Percentiles rank a stretch among this genome's conserved stretches.
Evolutionary conservation across 305 asterid species (phyloP).

Genomic region (Fraxinus platypoda): DNA sequence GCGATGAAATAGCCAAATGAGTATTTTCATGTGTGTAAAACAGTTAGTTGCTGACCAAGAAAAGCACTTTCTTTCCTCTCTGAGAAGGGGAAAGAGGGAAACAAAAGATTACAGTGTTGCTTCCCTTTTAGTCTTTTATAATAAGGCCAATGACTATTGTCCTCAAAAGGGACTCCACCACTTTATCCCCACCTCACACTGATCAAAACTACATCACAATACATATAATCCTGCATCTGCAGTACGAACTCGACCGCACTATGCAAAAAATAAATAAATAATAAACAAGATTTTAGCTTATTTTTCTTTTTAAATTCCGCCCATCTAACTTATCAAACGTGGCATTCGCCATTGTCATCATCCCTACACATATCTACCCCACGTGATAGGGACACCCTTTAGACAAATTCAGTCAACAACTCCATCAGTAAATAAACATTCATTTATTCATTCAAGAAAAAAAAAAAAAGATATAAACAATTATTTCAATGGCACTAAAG

Average conservation of each 20-base stretch:
- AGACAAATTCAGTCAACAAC: constrained; percentile 38
- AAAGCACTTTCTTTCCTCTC: neutral
- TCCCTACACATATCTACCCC: constrained; percentile 38
- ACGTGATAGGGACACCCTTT: constrained; percentile 41
- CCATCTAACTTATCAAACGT: neutral
- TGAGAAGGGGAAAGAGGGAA: neutral
- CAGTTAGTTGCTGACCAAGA: constrained; percentile 30
- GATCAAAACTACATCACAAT: constrained; percentile 35
- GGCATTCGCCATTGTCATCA: constrained; percentile 24
- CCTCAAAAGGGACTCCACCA: constrained; percentile 33
- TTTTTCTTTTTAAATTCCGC: neutral
- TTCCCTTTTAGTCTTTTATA: constrained; percentile 16
- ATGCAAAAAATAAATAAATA: neutral
- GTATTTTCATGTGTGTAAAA: constrained; percentile 31
- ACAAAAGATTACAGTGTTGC: neutral
- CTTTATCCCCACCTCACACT: constrained; percentile 32
- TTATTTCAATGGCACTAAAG: neutral
- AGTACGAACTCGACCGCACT: neutral
- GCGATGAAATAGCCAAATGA: constrained; percentile 33
- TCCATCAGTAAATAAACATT: constrained; percentile 35
- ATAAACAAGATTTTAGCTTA: neutral
- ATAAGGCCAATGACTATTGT: constrained; percentile 31
- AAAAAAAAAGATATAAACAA: neutral
- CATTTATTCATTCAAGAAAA: neutral
- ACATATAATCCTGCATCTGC: neutral